Evolutionary conservation across 2,329 filamentous ascomycete species (phyloP).

Genomic region (Colletotrichum musae): DNA sequence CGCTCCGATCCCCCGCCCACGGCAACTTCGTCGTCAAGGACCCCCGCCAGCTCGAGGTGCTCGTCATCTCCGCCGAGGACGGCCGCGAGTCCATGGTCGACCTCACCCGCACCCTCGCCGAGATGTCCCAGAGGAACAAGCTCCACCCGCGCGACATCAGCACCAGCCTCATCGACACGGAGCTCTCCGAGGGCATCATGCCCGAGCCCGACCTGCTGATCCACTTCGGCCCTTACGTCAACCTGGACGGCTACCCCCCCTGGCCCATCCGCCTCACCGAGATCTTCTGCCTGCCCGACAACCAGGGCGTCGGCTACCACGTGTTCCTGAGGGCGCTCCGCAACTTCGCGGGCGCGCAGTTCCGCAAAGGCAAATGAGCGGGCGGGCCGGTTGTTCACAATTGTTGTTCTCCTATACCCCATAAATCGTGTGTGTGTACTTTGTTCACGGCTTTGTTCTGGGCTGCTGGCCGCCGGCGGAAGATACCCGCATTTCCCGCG

Average conservation of each 20-base stretch:
- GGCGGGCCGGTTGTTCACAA: neutral
- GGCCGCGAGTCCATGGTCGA: constrained; percentile 95
- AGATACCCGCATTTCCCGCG: constrained; percentile 63
- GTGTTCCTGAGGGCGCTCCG: constrained; percentile 89
- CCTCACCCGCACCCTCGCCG: constrained; percentile 91
- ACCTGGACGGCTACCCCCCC: constrained; percentile 92
- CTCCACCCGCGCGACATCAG: constrained; percentile 86
- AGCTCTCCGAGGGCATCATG: constrained; percentile 85
- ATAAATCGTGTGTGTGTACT: constrained; percentile 11
- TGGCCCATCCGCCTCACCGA: constrained; percentile 97
- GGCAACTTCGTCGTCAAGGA: constrained; percentile 44
- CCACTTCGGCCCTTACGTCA: constrained; percentile 86
- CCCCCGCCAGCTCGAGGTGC: constrained; percentile 68
- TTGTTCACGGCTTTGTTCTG: constrained; percentile 19
- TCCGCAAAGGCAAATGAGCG: constrained; percentile 80
- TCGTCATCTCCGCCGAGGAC: constrained; percentile 89
- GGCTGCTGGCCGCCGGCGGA: constrained; percentile 44
- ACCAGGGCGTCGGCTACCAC: constrained; percentile 91
- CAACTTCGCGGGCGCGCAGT: constrained; percentile 88
- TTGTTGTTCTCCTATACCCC: constrained; percentile 29
- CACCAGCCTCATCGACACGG: constrained; percentile 88
- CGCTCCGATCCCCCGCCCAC: constrained; percentile 49
- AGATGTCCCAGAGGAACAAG: constrained; percentile 94
- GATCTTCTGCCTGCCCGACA: constrained; percentile 86
- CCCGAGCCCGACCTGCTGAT: constrained; percentile 91